These are phyloP conservation scores for Sisymbrium irio DNA, from an alignment of 345 rosid genomes.

Conservation along the genomic window DNA sequence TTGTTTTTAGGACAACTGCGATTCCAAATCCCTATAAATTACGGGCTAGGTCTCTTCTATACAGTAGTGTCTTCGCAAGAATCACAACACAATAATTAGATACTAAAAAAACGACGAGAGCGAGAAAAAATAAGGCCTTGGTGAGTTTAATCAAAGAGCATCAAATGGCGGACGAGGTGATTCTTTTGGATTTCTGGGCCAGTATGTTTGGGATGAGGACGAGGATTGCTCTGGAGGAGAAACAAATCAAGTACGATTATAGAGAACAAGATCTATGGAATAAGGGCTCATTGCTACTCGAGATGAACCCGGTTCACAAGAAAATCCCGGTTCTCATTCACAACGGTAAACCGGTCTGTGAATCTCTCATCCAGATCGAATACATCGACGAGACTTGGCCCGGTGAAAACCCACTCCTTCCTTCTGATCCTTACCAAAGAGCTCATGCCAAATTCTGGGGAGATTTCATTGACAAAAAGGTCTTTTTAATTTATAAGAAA, in stretches of 20 bases:
- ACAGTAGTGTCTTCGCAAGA: not conserved
- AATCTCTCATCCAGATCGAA: not conserved
- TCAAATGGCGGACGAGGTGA: constrained; percentile 23
- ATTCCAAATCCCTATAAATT: not conserved
- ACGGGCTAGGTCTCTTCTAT: not conserved
- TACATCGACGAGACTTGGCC: constrained; percentile 7
- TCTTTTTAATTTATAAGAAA: not conserved
- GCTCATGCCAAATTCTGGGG: not conserved
- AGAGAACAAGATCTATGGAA: constrained; percentile 8
- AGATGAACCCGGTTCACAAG: constrained; percentile 7
- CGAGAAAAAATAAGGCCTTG: not conserved
- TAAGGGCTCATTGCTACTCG: not conserved
- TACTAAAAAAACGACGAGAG: not conserved
- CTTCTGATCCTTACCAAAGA: not conserved
- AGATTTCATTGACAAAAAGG: constrained; percentile 16
- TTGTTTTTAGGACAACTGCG: not conserved
- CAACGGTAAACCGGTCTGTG: not conserved
- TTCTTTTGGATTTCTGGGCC: constrained; percentile 12
- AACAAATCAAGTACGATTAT: not conserved
- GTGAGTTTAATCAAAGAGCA: not conserved
- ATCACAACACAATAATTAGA: not conserved
- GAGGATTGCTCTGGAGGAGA: constrained; percentile 26
- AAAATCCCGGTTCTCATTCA: constrained; percentile 6
- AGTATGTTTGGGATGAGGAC: constrained; percentile 29
- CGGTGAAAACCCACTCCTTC: not conserved